These are phyloP conservation scores for Daldinia vernicosa DNA, from an alignment of 495 filamentous ascomycete genomes.

Conservation along the genomic window DNA sequence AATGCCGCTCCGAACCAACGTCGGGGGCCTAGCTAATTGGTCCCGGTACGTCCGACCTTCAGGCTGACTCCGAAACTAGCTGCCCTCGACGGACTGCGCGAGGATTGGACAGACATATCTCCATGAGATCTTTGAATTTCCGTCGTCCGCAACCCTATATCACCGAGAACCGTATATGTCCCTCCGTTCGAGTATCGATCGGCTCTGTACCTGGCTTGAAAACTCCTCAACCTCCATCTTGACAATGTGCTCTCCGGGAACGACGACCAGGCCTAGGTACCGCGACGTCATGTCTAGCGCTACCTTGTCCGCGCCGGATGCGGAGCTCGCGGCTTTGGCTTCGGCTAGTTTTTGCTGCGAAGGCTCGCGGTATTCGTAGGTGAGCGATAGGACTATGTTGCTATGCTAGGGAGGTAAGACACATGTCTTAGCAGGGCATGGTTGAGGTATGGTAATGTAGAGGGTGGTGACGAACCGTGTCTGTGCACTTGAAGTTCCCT, in stretches of 20 bases:
- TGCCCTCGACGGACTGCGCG: not conserved
- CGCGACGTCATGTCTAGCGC: slow-evolving; percentile 80
- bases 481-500: slow-evolving; percentile 92
- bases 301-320: slow-evolving; percentile 50
- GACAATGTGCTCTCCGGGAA: slow-evolving; percentile 84
- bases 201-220: slow-evolving; percentile 53
- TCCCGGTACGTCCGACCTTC: not conserved
- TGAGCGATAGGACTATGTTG: slow-evolving; percentile 85
- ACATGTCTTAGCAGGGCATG: not conserved
- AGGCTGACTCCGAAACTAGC: not conserved
- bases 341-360: slow-evolving; percentile 60
- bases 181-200: slow-evolving; percentile 34
- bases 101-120: not conserved
- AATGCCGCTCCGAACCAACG: not conserved
- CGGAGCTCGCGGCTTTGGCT: slow-evolving; percentile 49
- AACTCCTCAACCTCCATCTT: slow-evolving; percentile 90
- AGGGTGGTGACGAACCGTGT: slow-evolving; percentile 68
- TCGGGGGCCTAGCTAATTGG: not conserved
- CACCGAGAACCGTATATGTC: slow-evolving; percentile 30
- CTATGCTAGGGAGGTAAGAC: slow-evolving; percentile 48
- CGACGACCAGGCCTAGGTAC: slow-evolving; percentile 87
- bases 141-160: not conserved
- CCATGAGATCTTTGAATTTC: not conserved
- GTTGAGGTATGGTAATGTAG: not conserved
- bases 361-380: slow-evolving; percentile 87